Base-by-base conservation (phyloP, 2,329 filamentous ascomycete genomes). In the Pseudogymnoascus sp. region DNA sequence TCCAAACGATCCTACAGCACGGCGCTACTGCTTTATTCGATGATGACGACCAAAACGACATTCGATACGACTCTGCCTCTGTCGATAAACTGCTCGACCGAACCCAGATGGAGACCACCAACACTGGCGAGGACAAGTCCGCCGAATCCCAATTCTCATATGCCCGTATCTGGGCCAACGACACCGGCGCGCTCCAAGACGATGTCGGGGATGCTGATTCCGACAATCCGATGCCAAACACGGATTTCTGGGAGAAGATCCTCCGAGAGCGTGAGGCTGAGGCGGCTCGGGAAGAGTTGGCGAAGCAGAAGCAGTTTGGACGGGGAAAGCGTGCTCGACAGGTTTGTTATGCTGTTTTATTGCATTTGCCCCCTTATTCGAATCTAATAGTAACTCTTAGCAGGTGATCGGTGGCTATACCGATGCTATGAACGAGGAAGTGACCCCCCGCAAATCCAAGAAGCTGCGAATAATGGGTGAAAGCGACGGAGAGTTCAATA, bases 71-170 rank as follows among this genome's bases (percentile, higher is more conserved):
- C 70, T 78, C 83, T 0, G 83, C 85, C 0, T 89, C 90, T 0
- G 86, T 99, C n/a, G 91, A 97, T 60, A 91, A 89, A 67, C 81
- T 99, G 10, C 80, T 99, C n/a, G 92, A 97, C 71, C 86, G 94
- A 55, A 91, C 88, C 31, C 84, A 90, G 66, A 84, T 90, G 29
- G 91, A 96, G 71, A 84, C 90, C 66, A 90, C 87, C 0, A 81
- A 81, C 62, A 78, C 81, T 1, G 83, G 84, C 8, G 81, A 85
- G 2, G 85, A 91, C 58, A 75, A 78, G 21, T 79, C 81, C 0
- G 85, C 86, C 0, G 90, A 95, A 71, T 88, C 86, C 0, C 89
- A 92, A 62, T 99, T 97, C 73, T 91, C 89, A 4, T 91, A 94
- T 74, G 93, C 93, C 39, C 85, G 91, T 48, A 88, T 99, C 1